These are phyloP conservation scores for Plasmodium fragile DNA, from an alignment of 169 alveolate genomes.

Conservation along the genomic window DNA sequence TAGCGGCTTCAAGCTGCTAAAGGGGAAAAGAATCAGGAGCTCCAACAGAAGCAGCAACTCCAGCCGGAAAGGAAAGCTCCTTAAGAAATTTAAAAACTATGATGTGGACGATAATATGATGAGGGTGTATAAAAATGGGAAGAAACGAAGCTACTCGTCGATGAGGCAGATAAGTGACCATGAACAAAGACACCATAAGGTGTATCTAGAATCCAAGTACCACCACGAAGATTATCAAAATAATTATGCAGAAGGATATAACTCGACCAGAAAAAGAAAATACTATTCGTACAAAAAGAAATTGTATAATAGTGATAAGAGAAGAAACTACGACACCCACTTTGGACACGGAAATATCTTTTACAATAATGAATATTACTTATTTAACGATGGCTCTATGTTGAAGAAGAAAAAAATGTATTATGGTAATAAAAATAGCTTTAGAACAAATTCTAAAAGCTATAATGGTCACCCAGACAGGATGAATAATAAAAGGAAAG, in stretches of 20 bases:
- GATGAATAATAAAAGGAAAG: slow-evolving; percentile 7
- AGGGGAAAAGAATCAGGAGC: slow-evolving; percentile 37
- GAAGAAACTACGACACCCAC: slow-evolving; percentile 66
- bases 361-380: slow-evolving; percentile 65
- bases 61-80: slow-evolving; percentile 10
- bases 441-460: slow-evolving; percentile 23
- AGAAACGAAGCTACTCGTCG: slow-evolving; percentile 55
- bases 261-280: slow-evolving; percentile 34
- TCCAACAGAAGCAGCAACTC: slow-evolving; percentile 29
- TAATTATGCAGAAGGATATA: slow-evolving; percentile 21
- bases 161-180: slow-evolving; percentile 12
- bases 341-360: slow-evolving; percentile 67
- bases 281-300: slow-evolving; percentile 60
- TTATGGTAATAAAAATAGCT: slow-evolving; percentile 27
- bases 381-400: slow-evolving; percentile 45
- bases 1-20: background rate
- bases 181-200: slow-evolving; percentile 19
- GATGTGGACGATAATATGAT: slow-evolving; percentile 9
- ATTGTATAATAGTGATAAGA: slow-evolving; percentile 29
- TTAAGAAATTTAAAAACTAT: slow-evolving; percentile 34
- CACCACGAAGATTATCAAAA: slow-evolving; percentile 34
- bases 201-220: slow-evolving; percentile 37
- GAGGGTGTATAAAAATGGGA: slow-evolving; percentile 19
- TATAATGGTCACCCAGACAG: slow-evolving; percentile 7
- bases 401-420: slow-evolving; percentile 36